Evolutionary conservation across 257 asterid species (phyloP).

Genomic region (Oldenlandia corymbosa): DNA sequence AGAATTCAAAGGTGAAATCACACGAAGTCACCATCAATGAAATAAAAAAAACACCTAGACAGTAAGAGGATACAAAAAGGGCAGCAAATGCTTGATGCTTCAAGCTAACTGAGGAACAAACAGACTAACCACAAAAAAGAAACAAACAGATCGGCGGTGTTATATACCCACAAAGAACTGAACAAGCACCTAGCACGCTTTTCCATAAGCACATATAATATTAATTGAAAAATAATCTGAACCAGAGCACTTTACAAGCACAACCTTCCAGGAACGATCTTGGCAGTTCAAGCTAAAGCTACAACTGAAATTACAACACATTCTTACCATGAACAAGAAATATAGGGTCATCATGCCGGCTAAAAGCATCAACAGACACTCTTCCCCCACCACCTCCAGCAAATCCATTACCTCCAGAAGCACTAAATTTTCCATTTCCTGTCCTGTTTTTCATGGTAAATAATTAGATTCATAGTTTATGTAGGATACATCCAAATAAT

Average conservation of each 20-base stretch:
- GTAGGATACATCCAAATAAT: background rate
- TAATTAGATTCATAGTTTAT: slow-evolving; percentile 15
- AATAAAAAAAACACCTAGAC: background rate
- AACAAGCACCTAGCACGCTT: background rate
- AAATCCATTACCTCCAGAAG: slow-evolving; percentile 89
- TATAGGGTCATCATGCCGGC: slow-evolving; percentile 70
- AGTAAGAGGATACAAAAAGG: background rate
- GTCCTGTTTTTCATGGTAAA: slow-evolving; percentile 51
- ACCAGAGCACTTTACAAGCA: background rate
- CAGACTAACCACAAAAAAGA: background rate
- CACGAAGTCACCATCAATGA: background rate
- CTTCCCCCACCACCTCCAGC: slow-evolving; percentile 99
- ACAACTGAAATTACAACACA: slow-evolving; percentile 9
- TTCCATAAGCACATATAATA: background rate
- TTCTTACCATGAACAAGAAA: slow-evolving; percentile 68
- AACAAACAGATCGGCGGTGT: no score
- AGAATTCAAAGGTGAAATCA: background rate
- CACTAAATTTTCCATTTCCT: slow-evolving; percentile 72
- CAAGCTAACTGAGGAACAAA: background rate
- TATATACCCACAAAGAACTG: no score
- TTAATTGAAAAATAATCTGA: background rate
- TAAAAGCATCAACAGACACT: slow-evolving; percentile 56
- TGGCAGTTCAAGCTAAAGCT: slow-evolving; percentile 5
- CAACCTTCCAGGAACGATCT: background rate
- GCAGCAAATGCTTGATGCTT: background rate